These are phyloP conservation scores for Aureobasidium zeae DNA, from an alignment of 2,329 filamentous ascomycete genomes.

Conservation along the genomic window DNA sequence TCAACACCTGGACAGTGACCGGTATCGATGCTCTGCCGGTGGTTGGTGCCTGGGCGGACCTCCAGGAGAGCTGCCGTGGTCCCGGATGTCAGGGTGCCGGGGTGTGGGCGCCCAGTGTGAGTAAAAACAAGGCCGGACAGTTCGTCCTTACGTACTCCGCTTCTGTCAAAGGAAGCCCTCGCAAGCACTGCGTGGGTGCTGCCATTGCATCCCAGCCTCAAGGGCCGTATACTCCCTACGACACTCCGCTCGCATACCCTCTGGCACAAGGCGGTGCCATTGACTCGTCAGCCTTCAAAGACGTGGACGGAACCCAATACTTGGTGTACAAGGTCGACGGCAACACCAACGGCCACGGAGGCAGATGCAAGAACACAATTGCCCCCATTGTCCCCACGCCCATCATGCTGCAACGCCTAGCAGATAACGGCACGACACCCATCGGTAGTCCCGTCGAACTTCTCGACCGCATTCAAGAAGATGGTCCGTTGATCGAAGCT, in stretches of 20 bases:
- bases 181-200: slow-evolving; percentile 24
- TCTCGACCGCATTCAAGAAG: slow-evolving; percentile 21
- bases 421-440: slow-evolving; percentile 22
- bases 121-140: slow-evolving; percentile 20
- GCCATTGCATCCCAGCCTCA: slow-evolving; percentile 20
- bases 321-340: slow-evolving; percentile 26
- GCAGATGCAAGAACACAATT: slow-evolving; percentile 21
- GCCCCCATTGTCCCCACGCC: slow-evolving; percentile 20
- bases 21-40: slow-evolving; percentile 26
- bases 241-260: slow-evolving; percentile 23
- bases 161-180: slow-evolving; percentile 20
- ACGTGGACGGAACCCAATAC: slow-evolving; percentile 21
- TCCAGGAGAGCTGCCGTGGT: too few species aligned
- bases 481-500: slow-evolving; percentile 25
- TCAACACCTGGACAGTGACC: slow-evolving; percentile 25
- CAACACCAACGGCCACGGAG: slow-evolving; percentile 23
- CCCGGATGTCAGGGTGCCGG: slow-evolving; percentile 20
- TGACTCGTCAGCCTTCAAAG: slow-evolving; percentile 23
- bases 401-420: slow-evolving; percentile 24
- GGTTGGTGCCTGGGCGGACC: slow-evolving; percentile 25
- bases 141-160: slow-evolving; percentile 26
- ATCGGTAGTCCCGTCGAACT: slow-evolving; percentile 20
- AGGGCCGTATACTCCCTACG: slow-evolving; percentile 23
- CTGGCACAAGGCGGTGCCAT: slow-evolving; percentile 24
- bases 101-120: slow-evolving; percentile 31